A percentile compares a stretch with the other conserved stretches of the same genome.
phyloP scores from a whole-genome alignment of 768 basidiomycete species.

The Cyclocybe aegerita region DNA sequence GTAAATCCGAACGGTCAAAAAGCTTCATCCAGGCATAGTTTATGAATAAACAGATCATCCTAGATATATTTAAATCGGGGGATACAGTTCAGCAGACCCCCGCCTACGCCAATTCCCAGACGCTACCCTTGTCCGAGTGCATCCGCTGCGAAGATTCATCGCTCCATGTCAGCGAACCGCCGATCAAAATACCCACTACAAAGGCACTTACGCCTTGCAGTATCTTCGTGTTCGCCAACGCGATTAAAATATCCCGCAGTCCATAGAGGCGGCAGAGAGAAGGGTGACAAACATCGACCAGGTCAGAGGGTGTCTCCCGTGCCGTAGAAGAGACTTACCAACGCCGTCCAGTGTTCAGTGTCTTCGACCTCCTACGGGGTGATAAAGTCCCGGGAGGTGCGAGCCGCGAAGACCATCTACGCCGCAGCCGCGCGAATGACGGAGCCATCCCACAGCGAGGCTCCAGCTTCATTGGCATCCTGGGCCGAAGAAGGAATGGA shows the following conservation, averaged over 20 bases:
- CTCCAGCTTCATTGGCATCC: too few relatives aligned
- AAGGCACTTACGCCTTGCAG: conserved; percentile 45
- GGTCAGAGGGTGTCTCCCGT: conserved; percentile 1
- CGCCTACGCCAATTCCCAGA: conserved; percentile 45
- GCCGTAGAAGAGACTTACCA: conserved; percentile 27
- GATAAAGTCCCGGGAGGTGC: conserved; percentile 72
- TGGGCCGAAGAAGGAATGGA: too few relatives aligned
- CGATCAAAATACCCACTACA: conserved; percentile 9
- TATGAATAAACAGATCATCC: not conserved
- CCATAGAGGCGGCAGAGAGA: not conserved
- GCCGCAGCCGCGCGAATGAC: conserved; percentile 74
- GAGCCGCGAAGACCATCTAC: conserved; percentile 82
- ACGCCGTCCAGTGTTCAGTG: conserved; percentile 62
- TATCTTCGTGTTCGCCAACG: conserved; percentile 48
- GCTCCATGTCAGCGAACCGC: conserved; percentile 13
- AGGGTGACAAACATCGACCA: conserved; percentile 1
- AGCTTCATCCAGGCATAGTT: too few relatives aligned
- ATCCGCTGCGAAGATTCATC: conserved; percentile 36
- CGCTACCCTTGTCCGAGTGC: conserved; percentile 54
- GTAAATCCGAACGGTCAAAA: too few relatives aligned
- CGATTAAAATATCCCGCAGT: conserved; percentile 52
- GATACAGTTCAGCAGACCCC: conserved; percentile 11
- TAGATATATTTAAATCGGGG: conserved; percentile 17
- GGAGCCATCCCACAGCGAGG: not conserved
- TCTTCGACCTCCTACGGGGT: conserved; percentile 60